These are phyloP conservation scores for Ceratocystis alfenasii DNA, from an alignment of 2,329 filamentous ascomycete species.

Conservation along the genomic window DNA sequence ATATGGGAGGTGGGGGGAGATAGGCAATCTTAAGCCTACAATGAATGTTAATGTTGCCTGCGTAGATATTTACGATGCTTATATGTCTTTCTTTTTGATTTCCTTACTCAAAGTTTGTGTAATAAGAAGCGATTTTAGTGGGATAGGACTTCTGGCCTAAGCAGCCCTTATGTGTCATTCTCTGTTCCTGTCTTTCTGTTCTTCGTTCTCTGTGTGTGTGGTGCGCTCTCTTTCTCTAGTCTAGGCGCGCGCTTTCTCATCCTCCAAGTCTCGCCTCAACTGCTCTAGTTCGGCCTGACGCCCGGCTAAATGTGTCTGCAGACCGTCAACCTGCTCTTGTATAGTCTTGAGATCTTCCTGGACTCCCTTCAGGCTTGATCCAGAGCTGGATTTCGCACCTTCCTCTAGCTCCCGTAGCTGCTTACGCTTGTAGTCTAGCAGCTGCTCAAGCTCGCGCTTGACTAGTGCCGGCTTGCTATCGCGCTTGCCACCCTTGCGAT, in stretches of 20 bases:
- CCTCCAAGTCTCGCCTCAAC: constrained; percentile 71
- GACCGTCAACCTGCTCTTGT: constrained; percentile 83
- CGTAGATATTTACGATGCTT: constrained; percentile 1
- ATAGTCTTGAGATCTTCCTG: constrained; percentile 79
- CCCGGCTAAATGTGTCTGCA: constrained; percentile 69
- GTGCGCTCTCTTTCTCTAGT: constrained; percentile 7
- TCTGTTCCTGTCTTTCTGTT: background rate
- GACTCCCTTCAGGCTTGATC: constrained; percentile 57
- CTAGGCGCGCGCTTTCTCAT: constrained; percentile 55
- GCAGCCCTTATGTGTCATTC: background rate
- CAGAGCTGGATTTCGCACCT: constrained; percentile 54
- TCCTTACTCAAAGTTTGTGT: background rate
- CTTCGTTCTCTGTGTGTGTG: background rate
- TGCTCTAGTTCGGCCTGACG: constrained; percentile 65
- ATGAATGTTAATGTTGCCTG: background rate
- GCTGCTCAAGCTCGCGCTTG: constrained; percentile 84
- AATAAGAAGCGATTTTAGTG: background rate
- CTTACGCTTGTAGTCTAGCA: constrained; percentile 87
- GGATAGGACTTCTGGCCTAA: background rate
- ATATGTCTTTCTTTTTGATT: background rate
- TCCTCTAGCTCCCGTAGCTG: constrained; percentile 64
- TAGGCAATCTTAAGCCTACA: background rate
- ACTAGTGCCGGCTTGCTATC: constrained; percentile 80
- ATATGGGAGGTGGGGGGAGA: background rate
- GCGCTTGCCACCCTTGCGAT: constrained; percentile 50